These are phyloP conservation scores for Thyridium curvatum DNA, from an alignment of 2,329 filamentous ascomycete species.

Conservation along the genomic window DNA sequence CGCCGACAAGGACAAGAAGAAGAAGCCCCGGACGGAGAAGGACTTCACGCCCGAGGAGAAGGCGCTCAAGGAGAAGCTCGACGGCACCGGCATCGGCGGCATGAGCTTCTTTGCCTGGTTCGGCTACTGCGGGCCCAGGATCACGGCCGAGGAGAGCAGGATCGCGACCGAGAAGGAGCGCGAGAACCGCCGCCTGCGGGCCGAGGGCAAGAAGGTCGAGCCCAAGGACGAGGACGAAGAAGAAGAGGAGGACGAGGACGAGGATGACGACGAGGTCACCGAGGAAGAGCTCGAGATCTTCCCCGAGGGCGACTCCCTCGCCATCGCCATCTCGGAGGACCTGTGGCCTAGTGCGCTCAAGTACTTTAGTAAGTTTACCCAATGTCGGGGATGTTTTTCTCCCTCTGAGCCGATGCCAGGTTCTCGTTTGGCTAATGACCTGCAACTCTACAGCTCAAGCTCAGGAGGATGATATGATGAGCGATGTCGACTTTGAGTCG, in stretches of 20 bases:
- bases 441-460: constrained; percentile 53
- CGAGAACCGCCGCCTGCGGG: constrained; percentile 42
- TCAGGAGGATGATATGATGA: constrained; percentile 60
- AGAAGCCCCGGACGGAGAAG: constrained; percentile 17
- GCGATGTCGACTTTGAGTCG: constrained; percentile 64
- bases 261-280: constrained; percentile 55
- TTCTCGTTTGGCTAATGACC: too few relatives aligned
- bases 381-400: constrained; percentile 6
- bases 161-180: constrained; percentile 54
- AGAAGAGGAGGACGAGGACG: constrained; percentile 48
- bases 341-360: constrained; percentile 83
- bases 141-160: constrained; percentile 67
- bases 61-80: constrained; percentile 47
- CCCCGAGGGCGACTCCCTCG: constrained; percentile 78
- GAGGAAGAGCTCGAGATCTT: constrained; percentile 76
- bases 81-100: constrained; percentile 55
- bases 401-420: not conserved
- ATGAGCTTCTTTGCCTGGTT: constrained; percentile 88
- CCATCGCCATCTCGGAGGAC: constrained; percentile 76
- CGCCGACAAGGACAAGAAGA: constrained; percentile 21
- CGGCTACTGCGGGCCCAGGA: constrained; percentile 64
- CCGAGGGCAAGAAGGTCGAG: constrained; percentile 44
- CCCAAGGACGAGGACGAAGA: constrained; percentile 43
- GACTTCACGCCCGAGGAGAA: constrained; percentile 40
- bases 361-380: constrained; percentile 70